Percentiles rank a stretch among this genome's conserved stretches.
These are phyloP conservation scores for Talaromyces borbonicus DNA, from an alignment of 495 filamentous ascomycete species.

Conservation along the genomic window DNA sequence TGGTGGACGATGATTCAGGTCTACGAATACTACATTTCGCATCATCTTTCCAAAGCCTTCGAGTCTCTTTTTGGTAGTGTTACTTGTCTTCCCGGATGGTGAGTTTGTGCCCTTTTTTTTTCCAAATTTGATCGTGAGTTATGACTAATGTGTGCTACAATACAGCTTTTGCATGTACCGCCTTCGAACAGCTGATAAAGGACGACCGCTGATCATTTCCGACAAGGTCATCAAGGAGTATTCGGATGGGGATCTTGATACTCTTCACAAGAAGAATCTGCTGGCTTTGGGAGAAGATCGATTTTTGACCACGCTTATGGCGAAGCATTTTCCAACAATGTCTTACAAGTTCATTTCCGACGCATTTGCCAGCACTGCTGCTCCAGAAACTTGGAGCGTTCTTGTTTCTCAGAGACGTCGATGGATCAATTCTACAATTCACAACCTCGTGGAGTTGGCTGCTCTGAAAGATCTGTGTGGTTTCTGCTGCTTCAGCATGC, in stretches of 20 bases:
- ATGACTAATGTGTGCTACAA: background rate
- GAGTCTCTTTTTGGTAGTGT: conserved; percentile 93
- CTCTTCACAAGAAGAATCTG: conserved; percentile 97
- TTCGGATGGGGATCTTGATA: conserved; percentile 78
- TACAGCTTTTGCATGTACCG: conserved; percentile 97
- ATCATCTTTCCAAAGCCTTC: conserved; percentile 88
- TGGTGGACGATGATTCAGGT: conserved; percentile 99
- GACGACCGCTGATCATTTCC: conserved; percentile 84
- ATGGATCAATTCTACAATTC: conserved; percentile 98
- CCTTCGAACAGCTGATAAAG: conserved; percentile 82
- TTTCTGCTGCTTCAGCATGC: conserved; percentile 99
- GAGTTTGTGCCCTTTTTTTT: conserved; percentile 30
- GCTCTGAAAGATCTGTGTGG: conserved; percentile 86
- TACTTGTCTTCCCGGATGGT: conserved; percentile 98
- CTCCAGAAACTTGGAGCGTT: conserved; percentile 87
- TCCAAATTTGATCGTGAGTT: background rate
- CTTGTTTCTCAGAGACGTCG: conserved; percentile 88
- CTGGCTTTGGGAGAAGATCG: conserved; percentile 94
- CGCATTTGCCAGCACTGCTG: conserved; percentile 85
- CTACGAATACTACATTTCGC: conserved; percentile 96
- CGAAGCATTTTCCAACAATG: conserved; percentile 92
- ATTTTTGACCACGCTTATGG: conserved; percentile 95
- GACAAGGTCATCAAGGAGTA: conserved; percentile 83
- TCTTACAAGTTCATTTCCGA: conserved; percentile 92
- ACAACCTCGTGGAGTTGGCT: conserved; percentile 87